phyloP scores from a whole-genome alignment of 2,329 filamentous ascomycete genomes.

The Botrytis hyacinthi region DNA sequence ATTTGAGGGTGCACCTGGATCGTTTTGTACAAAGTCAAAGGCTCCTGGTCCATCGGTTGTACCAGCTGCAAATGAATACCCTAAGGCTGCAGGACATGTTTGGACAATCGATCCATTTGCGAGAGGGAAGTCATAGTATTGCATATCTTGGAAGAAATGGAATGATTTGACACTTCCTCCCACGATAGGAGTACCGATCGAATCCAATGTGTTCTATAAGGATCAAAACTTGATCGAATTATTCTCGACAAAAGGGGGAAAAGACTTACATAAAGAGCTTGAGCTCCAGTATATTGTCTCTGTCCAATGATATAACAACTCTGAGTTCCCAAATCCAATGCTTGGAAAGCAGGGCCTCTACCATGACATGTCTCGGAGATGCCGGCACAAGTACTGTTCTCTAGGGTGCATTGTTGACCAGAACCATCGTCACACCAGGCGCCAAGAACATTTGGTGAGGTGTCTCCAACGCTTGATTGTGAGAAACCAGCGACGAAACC shows the following conservation, averaged over 20 bases:
- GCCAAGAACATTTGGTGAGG: slow-evolving; percentile 80
- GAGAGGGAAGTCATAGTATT: slow-evolving; percentile 69
- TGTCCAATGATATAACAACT: slow-evolving; percentile 75
- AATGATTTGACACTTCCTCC: slow-evolving; percentile 72
- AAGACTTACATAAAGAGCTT: slow-evolving; percentile 50
- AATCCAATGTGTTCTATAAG: slow-evolving; percentile 33
- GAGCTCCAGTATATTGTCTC: slow-evolving; percentile 63
- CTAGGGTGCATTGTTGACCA: slow-evolving; percentile 65
- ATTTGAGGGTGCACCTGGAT: slow-evolving; percentile 63
- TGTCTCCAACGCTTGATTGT: slow-evolving; percentile 88
- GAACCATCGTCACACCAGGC: slow-evolving; percentile 87
- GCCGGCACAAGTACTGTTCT: slow-evolving; percentile 75
- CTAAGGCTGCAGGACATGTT: slow-evolving; percentile 83
- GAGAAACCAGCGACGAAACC: slow-evolving; percentile 88
- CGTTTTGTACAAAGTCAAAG: slow-evolving; percentile 89
- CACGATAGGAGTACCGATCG: slow-evolving; percentile 46
- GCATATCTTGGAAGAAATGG: slow-evolving; percentile 82
- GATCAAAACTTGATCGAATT: neutral
- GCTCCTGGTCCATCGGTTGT: slow-evolving; percentile 87
- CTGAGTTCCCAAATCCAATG: slow-evolving; percentile 67
- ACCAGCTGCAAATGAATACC: slow-evolving; percentile 87
- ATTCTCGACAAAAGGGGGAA: neutral
- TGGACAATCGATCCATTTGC: slow-evolving; percentile 67
- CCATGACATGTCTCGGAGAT: slow-evolving; percentile 62
- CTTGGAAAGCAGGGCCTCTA: slow-evolving; percentile 65